Evolutionary conservation across 2,329 filamentous ascomycete species (phyloP), one percentile per base, ranked within the genome.

Genomic region (Lachnellula cervina): DNA sequence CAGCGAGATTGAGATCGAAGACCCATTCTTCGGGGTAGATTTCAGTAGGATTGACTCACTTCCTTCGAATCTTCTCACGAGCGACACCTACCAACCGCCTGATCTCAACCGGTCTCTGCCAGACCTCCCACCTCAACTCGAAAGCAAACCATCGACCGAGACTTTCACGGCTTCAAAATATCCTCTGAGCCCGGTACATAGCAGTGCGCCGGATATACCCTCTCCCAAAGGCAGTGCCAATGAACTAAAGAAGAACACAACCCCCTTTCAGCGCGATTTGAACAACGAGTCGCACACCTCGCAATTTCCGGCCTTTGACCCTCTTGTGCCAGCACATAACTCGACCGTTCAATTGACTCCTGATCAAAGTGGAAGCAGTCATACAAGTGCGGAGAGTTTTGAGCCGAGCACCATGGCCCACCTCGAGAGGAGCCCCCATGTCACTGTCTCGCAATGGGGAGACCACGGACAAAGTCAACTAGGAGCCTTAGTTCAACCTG

Each of bases 21-120:
- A 70, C 57, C 62, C 62, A 32, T 70, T 68, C 62, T 65, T 67
- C 42, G 67, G 68, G 9, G 68, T 70, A n/a, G 65, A 70, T 61
- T 70, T 70, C 45, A 60, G 62, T 19, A 60, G 62, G 61, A 60
- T 61, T 17, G 62, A 68, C 47, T 64, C 61, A 5, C 37, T 65
- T 13, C 55, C 58, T 17, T 49, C 50, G 25, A 37, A 57, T 45
- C 56, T 59, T n/a, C 34, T 53, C 9, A 49, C 37, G 25, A 52
- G 57, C 46, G 34, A 51, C 43, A 51, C 61, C 32, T 59, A 61
- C 19, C 61, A 54, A 35, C n/a, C 59, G 32, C 47, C 54, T 7
- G 50, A 59, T 34, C 55, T 63, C 23, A 59, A 62, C 23, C 60
- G 54, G 49, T 38, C 52, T 40, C 43, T 60, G 17, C 59, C 62